Evolutionary conservation across 352 stramenopile genomes (phyloP), one percentile per base, ranked within the genome.

Genomic region (Thalassiosira hispida): DNA sequence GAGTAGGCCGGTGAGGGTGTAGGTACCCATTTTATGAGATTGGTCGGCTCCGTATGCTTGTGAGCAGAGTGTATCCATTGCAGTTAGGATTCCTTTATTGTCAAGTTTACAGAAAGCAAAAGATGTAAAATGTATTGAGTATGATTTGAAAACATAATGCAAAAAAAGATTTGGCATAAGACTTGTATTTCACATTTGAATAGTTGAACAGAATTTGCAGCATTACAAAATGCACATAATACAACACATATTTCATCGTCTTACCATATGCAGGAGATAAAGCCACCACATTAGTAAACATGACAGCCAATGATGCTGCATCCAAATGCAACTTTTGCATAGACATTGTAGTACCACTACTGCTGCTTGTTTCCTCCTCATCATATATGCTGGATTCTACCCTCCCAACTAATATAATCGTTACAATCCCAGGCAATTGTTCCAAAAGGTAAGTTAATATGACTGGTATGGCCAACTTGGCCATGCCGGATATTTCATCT

Each of bases 1-100:
- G 29, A 95, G 59, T 8, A 94, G 29, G 0, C 92, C 93, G 8
- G 92, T 96, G 79, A 96, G 92, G 61, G 95, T 92, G 74, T 95
- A 96, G 29, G 95, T 78, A n/a, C 94, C 92, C 68, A 96, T 93
- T 73, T 96, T 91, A 68, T 90, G 88, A 38, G 95, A 81, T 79
- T 96, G 94, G 47, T 92, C 91, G 29, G 93, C 94, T 38, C 94
- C 93, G 53, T 93, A 95, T 12, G 93, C 92, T 56, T 96, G 31
- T 3, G 31, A 88, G 46, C 92, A 96, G 20, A 96, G 87, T 33
- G 94, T 96, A 71, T 96, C 92, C 92, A 96, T 96, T 46, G 93
- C 93, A 18, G 92, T 93, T 40, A 90, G 90, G 67, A 96, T 92
- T 46, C 92, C 92, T 51, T 12, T 12, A 42, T 47, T 33, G 6